phyloP scores from a whole-genome alignment of 2,329 filamentous ascomycete species.

The Nothophoma quercina region DNA sequence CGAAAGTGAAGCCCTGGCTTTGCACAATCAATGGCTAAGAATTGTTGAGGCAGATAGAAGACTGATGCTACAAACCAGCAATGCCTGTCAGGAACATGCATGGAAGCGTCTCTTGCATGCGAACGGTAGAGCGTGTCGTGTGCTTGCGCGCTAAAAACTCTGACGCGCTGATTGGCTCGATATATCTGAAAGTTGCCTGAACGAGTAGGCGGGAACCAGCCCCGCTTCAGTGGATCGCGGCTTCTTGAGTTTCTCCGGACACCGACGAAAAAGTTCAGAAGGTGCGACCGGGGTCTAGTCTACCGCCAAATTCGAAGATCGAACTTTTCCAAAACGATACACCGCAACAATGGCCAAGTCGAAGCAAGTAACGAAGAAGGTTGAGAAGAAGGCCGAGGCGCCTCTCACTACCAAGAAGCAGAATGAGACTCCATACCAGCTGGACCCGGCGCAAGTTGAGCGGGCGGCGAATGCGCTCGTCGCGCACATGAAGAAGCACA shows the following conservation, averaged over 20 bases:
- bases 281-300: slow-evolving; percentile 21
- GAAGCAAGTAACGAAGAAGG: slow-evolving; percentile 35
- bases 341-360: slow-evolving; percentile 43
- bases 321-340: slow-evolving; percentile 15
- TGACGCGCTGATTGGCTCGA: slow-evolving; percentile 40
- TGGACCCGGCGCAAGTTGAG: slow-evolving; percentile 60
- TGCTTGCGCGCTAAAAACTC: slow-evolving; percentile 19
- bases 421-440: slow-evolving; percentile 51
- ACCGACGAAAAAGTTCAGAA: slow-evolving; percentile 22
- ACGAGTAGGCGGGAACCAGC: slow-evolving; percentile 17
- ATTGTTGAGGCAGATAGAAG: background rate
- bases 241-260: slow-evolving; percentile 18
- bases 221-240: slow-evolving; percentile 24
- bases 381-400: slow-evolving; percentile 39
- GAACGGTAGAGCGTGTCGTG: slow-evolving; percentile 30
- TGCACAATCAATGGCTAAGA: background rate
- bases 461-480: slow-evolving; percentile 68
- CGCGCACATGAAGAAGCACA: slow-evolving; percentile 62
- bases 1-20: background rate
- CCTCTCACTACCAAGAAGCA: slow-evolving; percentile 47
- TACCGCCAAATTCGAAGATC: slow-evolving; percentile 25
- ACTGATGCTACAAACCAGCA: background rate
- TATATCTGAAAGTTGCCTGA: slow-evolving; percentile 14
- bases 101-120: slow-evolving; percentile 25
- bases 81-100: slow-evolving; percentile 4